Evolutionary conservation across 371 early-diverging fungal species (phyloP).

Genomic region (Saksenaea oblongispora): DNA sequence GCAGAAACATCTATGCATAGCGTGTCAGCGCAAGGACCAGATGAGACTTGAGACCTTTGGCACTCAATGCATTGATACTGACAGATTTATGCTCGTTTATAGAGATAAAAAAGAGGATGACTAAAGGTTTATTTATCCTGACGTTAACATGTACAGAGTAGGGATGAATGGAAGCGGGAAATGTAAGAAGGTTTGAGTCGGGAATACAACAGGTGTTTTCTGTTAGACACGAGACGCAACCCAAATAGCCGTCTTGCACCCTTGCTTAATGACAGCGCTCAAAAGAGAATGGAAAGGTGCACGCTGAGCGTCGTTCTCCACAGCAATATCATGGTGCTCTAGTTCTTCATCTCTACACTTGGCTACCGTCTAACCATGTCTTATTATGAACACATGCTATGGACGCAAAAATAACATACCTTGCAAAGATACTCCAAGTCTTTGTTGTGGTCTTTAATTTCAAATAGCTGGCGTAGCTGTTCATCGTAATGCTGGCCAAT

Average conservation of each 20-base stretch:
- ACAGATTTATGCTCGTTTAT: not conserved
- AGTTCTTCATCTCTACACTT: conserved; percentile 95
- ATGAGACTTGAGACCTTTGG: too few relatives aligned
- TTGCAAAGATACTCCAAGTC: conserved; percentile 63
- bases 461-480: conserved; percentile 75
- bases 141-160: not conserved
- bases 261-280: conserved; percentile 73
- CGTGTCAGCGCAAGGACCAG: too few relatives aligned
- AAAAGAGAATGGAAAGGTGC: conserved; percentile 79
- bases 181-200: not conserved
- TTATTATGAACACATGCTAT: not conserved
- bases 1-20: too few relatives aligned
- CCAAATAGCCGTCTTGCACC: conserved; percentile 87
- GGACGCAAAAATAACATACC: conserved; percentile 32
- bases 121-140: too few relatives aligned
- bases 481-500: conserved; percentile 98
- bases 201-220: not conserved
- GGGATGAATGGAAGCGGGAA: not conserved
- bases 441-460: conserved; percentile 57
- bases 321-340: conserved; percentile 91
- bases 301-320: conserved; percentile 84
- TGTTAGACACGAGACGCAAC: conserved; percentile 52
- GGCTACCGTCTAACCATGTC: conserved; percentile 50
- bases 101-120: not conserved
- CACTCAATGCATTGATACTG: not conserved